A percentile compares a stretch with the other conserved stretches of the same genome.
Evolutionary conservation across 2,329 filamentous ascomycete species (phyloP).

Genomic region (Ilyonectria robusta): DNA sequence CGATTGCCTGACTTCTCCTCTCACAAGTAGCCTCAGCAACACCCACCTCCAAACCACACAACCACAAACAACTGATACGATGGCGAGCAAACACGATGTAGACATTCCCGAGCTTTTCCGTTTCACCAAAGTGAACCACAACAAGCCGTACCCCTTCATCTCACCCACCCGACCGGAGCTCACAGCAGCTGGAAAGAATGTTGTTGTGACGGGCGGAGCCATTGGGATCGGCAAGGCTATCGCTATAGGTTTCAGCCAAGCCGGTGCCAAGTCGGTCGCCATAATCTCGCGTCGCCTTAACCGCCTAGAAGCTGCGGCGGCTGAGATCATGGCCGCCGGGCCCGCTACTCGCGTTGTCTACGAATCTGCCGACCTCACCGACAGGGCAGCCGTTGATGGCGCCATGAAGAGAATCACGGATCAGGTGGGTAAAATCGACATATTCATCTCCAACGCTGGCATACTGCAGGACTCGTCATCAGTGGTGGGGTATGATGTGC

Average conservation of each 20-base stretch:
- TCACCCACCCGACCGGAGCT: constrained; percentile 46
- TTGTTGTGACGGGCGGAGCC: constrained; percentile 76
- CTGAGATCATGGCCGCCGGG: constrained; percentile 61
- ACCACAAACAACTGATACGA: not conserved
- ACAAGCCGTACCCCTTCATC: constrained; percentile 13
- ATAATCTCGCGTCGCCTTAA: constrained; percentile 56
- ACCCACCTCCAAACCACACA: not conserved
- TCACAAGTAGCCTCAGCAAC: not conserved
- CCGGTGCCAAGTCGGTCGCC: constrained; percentile 54
- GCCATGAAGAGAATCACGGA: constrained; percentile 16
- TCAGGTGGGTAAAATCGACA: constrained; percentile 13
- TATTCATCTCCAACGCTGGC: constrained; percentile 17
- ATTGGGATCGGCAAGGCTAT: constrained; percentile 75
- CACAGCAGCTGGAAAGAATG: constrained; percentile 57
- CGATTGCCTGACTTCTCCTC: not conserved
- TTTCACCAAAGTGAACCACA: constrained; percentile 16
- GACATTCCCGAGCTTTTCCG: not conserved
- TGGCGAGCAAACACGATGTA: not conserved
- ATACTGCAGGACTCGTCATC: not conserved
- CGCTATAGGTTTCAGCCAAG: constrained; percentile 67
- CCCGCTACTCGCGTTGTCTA: constrained; percentile 39
- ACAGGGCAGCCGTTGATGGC: not conserved
- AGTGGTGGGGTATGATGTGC: not conserved
- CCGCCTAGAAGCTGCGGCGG: constrained; percentile 45
- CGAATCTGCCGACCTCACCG: constrained; percentile 49